A percentile compares a stretch with the other conserved stretches of the same genome.
Conservation (phyloP, 108 stramenopile genomes). For the Nitzschia sp. region DNA sequence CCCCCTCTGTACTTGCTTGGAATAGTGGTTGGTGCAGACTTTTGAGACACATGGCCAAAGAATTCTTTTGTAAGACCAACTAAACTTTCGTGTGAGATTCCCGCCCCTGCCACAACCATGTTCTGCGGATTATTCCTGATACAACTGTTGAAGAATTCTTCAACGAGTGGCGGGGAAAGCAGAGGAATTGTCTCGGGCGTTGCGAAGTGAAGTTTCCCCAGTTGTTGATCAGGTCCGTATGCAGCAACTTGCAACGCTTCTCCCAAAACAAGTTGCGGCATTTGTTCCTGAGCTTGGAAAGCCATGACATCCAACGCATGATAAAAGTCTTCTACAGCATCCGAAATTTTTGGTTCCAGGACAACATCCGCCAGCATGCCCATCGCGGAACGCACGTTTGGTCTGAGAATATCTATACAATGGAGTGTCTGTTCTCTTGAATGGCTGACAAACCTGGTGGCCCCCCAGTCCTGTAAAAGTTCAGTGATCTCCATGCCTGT, state of each 20-base stretch:
- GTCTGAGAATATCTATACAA: slow-evolving; percentile 91
- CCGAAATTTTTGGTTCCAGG: slow-evolving; percentile 58
- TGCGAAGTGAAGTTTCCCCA: slow-evolving; percentile 86
- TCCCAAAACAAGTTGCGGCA: slow-evolving; percentile 72
- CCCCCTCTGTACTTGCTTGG: slow-evolving; percentile 75
- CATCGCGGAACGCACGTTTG: slow-evolving; percentile 80
- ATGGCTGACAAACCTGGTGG: slow-evolving; percentile 76
- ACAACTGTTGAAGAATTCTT: slow-evolving; percentile 56
- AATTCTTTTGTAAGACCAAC: slow-evolving; percentile 77
- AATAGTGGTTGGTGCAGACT: slow-evolving; percentile 26
- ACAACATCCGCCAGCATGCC: slow-evolving; percentile 75
- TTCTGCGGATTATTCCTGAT: slow-evolving; percentile 70
- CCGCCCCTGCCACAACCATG: slow-evolving; percentile 93
- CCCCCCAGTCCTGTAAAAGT: slow-evolving; percentile 71
- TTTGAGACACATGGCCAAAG: slow-evolving; percentile 70
- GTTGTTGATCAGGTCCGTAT: slow-evolving; percentile 76
- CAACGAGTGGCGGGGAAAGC: slow-evolving; percentile 66
- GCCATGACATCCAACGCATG: slow-evolving; percentile 70
- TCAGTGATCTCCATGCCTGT: slow-evolving; percentile 46
- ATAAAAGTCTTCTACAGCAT: slow-evolving; percentile 51
- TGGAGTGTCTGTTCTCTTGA: slow-evolving; percentile 90
- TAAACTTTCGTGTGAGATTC: slow-evolving; percentile 90
- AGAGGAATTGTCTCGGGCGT: slow-evolving; percentile 57
- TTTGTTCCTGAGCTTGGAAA: slow-evolving; percentile 81
- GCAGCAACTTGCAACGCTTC: slow-evolving; percentile 91